phyloP scores from a whole-genome alignment of 2,329 filamentous ascomycete genomes.

The Arthrobotrys sinensis region DNA sequence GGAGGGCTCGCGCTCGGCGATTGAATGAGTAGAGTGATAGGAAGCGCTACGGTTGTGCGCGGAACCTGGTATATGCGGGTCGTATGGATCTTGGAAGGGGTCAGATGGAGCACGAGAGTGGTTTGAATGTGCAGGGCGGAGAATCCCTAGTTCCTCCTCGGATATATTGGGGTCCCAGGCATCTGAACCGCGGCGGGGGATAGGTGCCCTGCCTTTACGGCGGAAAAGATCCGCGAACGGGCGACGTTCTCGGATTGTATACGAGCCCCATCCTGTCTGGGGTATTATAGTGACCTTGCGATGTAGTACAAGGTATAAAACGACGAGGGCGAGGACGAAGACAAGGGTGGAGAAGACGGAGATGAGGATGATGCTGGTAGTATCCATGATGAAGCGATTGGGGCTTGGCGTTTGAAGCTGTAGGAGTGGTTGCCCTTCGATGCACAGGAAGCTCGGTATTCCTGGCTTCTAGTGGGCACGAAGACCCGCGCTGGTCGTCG shows the following conservation, averaged over 20 bases:
- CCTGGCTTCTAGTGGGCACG: slow-evolving; percentile 57
- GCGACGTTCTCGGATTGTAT: slow-evolving; percentile 54
- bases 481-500: slow-evolving; percentile 9
- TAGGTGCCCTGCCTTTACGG: slow-evolving; percentile 27
- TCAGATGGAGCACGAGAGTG: slow-evolving; percentile 52
- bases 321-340: slow-evolving; percentile 41
- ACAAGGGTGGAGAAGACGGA: slow-evolving; percentile 55
- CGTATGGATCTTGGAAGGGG: slow-evolving; percentile 49
- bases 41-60: slow-evolving; percentile 36
- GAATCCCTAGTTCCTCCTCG: slow-evolving; percentile 57
- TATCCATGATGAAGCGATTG: slow-evolving; percentile 38
- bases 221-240: slow-evolving; percentile 53
- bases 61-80: slow-evolving; percentile 27
- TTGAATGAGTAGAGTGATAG: slow-evolving; percentile 40
- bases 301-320: slow-evolving; percentile 51
- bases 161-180: slow-evolving; percentile 53
- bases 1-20: slow-evolving; percentile 15
- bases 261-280: slow-evolving; percentile 43
- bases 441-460: slow-evolving; percentile 51
- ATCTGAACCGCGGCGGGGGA: slow-evolving; percentile 49
- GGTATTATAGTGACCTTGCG: slow-evolving; percentile 52
- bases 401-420: background rate
- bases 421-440: slow-evolving; percentile 38
- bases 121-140: slow-evolving; percentile 40
- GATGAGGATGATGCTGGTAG: slow-evolving; percentile 49